Base-by-base conservation (phyloP, 1,284 basidiomycete species). In the Vanrija humicola region DNA sequence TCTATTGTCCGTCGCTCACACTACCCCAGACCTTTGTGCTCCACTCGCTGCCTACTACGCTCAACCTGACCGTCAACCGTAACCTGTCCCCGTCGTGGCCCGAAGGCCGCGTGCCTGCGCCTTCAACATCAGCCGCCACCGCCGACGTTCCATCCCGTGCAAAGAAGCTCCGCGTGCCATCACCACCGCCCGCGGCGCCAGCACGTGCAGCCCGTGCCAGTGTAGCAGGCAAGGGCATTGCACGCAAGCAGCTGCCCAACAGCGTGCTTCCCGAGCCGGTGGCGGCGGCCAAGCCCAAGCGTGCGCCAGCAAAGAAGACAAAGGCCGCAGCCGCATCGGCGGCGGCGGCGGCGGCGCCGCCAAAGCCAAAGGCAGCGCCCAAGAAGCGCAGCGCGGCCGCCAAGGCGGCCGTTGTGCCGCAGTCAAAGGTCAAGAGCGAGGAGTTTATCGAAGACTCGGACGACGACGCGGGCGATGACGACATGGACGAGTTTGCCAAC, bases 361-460 rank as follows among this genome's bases (percentile, higher is more conserved):
- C 58, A 38, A 66, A 56, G 43, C 34, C 50, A 10, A 38, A 43
- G 23, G 49, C 39, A n/a, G 43, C 55, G 5, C 52, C 53, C 19
- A 18, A 48, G 2, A 55, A 60, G 47, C 53, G 48, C 25, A 44
- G 47, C 0, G 57, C 58, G 0, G 50, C 48, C 26, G 45, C 46
- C 5, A 38, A 28, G 34, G 28, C 50, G 43, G 26, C 45, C 15
- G 43, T 56, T 6, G 43, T 54, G 26, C 38, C 61, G 7, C 53
- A 58, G 26, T 58, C 58, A 42, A 73, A 73, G 56, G 55, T 65
- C 61, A 73, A 73, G 56, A 68, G 66, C 34, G 65, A 64, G 4
- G 70, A 71, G 54, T 68, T 66, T 42, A 73, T 73, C 42, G 68
- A 74, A 46, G 70, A 75, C 52, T 70, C 69, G 42, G 70, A 72